Evolutionary conservation across 202 grass and related monocot species (phyloP).

Genomic region (Thinopyrum obtusiflorum): DNA sequence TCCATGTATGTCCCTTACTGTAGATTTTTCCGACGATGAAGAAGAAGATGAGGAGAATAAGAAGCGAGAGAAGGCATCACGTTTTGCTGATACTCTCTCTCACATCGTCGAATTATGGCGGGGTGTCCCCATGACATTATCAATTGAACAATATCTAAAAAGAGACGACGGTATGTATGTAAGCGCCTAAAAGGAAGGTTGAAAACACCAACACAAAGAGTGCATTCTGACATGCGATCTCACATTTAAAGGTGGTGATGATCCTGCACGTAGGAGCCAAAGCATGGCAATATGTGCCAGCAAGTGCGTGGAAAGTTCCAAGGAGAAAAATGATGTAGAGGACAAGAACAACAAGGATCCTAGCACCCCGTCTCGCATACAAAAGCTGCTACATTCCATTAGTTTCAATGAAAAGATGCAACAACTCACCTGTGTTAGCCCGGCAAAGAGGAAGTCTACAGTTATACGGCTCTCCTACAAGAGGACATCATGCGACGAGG

Average conservation of each 20-base stretch:
- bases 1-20: not conserved
- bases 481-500: conserved; percentile 63
- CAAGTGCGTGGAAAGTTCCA: conserved; percentile 50
- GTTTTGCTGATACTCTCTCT: conserved; percentile 48
- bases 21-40: conserved; percentile 25
- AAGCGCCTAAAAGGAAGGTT: not conserved
- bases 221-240: conserved; percentile 20
- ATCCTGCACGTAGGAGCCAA: conserved; percentile 48
- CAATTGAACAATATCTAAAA: conserved; percentile 73
- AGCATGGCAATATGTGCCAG: conserved; percentile 36
- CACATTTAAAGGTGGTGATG: conserved; percentile 46
- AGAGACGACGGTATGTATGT: conserved; percentile 49
- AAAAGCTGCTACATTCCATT: conserved; percentile 62
- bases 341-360: conserved; percentile 42
- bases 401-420: conserved; percentile 77
- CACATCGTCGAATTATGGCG: conserved; percentile 52
- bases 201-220: not conserved
- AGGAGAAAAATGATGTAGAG: conserved; percentile 49
- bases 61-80: conserved; percentile 50
- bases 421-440: conserved; percentile 37
- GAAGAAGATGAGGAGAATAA: conserved; percentile 37
- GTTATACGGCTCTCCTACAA: conserved; percentile 83
- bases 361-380: conserved; percentile 49
- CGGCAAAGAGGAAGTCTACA: conserved; percentile 72
- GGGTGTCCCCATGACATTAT: conserved; percentile 52